phyloP scores from a whole-genome alignment of 192 early-diverging fungal genomes.

The Coemansia sp. region DNA sequence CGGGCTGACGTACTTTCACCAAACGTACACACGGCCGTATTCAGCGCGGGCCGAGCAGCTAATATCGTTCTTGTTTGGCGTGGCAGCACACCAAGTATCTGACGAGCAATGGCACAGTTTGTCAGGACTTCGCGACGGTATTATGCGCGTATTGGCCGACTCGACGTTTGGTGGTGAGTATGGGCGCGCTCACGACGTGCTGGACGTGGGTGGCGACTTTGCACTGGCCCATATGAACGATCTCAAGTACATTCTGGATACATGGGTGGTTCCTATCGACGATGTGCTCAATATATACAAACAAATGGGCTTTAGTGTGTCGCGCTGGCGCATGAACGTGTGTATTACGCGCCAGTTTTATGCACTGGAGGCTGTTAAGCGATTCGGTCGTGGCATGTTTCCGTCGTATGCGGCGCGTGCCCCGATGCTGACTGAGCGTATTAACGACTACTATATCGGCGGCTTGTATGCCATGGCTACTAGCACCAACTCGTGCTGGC shows the following conservation, averaged over 20 bases:
- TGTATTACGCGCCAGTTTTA: slow-evolving; percentile 49
- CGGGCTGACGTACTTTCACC: slow-evolving; percentile 21
- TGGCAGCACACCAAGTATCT: slow-evolving; percentile 51
- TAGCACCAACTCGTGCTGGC: slow-evolving; percentile 39
- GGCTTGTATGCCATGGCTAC: slow-evolving; percentile 56
- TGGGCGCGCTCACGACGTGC: slow-evolving; percentile 37
- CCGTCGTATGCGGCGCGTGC: slow-evolving; percentile 54
- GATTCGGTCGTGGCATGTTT: slow-evolving; percentile 46
- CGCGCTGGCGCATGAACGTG: slow-evolving; percentile 28
- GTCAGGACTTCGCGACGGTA: slow-evolving; percentile 41
- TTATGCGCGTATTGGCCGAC: slow-evolving; percentile 42
- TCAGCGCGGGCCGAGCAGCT: slow-evolving; percentile 29
- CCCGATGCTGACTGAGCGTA: slow-evolving; percentile 74
- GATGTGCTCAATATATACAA: slow-evolving; percentile 46
- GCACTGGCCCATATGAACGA: slow-evolving; percentile 51
- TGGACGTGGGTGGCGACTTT: slow-evolving; percentile 56
- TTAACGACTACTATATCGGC: slow-evolving; percentile 71
- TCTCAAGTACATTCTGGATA: slow-evolving; percentile 30
- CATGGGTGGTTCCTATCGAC: slow-evolving; percentile 44
- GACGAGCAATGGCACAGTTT: slow-evolving; percentile 57
- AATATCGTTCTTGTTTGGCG: slow-evolving; percentile 46
- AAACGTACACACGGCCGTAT: slow-evolving; percentile 23
- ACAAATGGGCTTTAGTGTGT: slow-evolving; percentile 25
- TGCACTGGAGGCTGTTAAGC: slow-evolving; percentile 54
- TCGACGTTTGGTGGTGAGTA: slow-evolving; percentile 49